Base-by-base conservation (phyloP, 306 rosid genomes). In the Phaseolus lunatus region DNA sequence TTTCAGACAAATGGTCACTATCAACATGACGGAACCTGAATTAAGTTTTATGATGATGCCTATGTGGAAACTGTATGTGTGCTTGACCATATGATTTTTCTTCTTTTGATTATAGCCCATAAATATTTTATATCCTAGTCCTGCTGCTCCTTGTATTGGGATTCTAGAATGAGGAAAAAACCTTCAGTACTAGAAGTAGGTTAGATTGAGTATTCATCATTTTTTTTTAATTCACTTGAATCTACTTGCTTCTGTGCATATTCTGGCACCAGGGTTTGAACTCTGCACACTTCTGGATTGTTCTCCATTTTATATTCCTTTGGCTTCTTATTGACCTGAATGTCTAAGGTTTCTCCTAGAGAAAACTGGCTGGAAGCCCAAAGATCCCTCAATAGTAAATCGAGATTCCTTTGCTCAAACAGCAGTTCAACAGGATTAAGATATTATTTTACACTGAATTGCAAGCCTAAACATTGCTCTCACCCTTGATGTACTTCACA, bases 401-500 rank as follows among this genome's bases (percentile, higher is more conserved):
- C 64, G 39, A 33, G 39, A 6, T 33, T 33, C 49, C 63, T 76
- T 48, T 5, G 61, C 80, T 76, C 9, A 52, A 41, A 43, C 76
- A 68, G 50, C 37, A 78, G 61, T 44, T 70, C 41, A 70, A 70
- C 82, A 22, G 19, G 37, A 35, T 27, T 59, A 70, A 45, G 35
- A 78, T 41, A 58, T 29, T 31, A 58, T 70, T 70, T 58, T 41
- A 54, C 13, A 41, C 39, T 31, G 54, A 67, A 39, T 67, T 20
- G 53, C 14, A 33, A 29, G 81, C 54, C 44, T 70, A 3, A n/a
- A 1, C 31, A 16, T 23, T 15, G 3, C 50, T 43, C 3, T 33
- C 52, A 15, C 4, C 14, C 44, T 35, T 9, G 15, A 61, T 47
- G 31, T 54, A 57, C 44, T 9, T 8, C 58, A 26, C 56, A 3